Percentiles rank a stretch among this genome's conserved stretches.
phyloP scores from a whole-genome alignment of 805 yeast genomes.

The Helenozyma baotianmanensis region DNA sequence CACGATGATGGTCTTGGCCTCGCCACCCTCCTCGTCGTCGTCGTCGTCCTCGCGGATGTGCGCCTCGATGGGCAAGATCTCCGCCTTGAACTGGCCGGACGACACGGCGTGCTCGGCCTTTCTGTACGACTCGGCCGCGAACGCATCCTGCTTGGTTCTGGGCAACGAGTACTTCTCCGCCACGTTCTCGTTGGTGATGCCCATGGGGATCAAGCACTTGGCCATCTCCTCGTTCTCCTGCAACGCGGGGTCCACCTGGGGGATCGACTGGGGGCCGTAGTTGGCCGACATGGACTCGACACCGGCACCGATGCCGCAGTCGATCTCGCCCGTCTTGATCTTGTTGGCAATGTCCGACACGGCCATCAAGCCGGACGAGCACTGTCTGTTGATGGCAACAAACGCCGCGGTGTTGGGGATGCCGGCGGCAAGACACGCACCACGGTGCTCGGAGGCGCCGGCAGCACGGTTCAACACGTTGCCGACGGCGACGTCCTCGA shows the following conservation, averaged over 20 bases:
- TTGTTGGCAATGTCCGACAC: constrained; percentile 86
- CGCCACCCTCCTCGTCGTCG: constrained; percentile 49
- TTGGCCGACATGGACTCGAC: constrained; percentile 91
- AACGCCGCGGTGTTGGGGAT: constrained; percentile 78
- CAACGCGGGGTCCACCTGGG: constrained; percentile 37
- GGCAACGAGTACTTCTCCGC: constrained; percentile 60
- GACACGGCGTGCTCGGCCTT: constrained; percentile 77
- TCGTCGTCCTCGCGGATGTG: constrained; percentile 50
- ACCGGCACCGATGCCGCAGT: constrained; percentile 87
- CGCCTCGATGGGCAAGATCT: constrained; percentile 77
- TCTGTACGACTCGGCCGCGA: constrained; percentile 81
- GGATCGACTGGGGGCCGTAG: constrained; percentile 77
- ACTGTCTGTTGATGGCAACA: constrained; percentile 84
- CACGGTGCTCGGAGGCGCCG: constrained; percentile 92
- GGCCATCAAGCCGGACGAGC: constrained; percentile 92
- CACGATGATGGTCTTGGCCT: constrained; percentile 39
- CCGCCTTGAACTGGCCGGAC: constrained; percentile 76
- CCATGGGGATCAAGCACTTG: constrained; percentile 93
- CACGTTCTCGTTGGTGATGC: constrained; percentile 90
- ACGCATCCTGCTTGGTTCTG: constrained; percentile 76
- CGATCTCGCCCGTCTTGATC: constrained; percentile 83
- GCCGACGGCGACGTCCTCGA: constrained; percentile 87
- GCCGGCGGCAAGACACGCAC: constrained; percentile 88
- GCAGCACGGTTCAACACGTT: constrained; percentile 91
- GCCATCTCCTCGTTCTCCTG: constrained; percentile 35